phyloP scores from a whole-genome alignment of 2,329 filamentous ascomycete genomes.

The Nannizziopsis arthrosporioides region DNA sequence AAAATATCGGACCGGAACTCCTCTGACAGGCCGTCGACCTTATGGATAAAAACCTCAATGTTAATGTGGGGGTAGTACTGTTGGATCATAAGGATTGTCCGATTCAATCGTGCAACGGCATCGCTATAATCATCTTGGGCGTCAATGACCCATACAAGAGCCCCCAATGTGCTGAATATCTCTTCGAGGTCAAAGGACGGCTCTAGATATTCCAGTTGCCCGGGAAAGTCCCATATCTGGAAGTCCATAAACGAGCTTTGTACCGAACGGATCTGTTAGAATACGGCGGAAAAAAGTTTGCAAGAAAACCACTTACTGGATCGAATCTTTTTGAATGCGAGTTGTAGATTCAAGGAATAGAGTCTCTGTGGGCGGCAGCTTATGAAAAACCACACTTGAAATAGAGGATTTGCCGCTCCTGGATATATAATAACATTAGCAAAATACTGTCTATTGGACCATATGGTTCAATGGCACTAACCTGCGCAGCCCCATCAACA shows the following conservation, averaged over 20 bases:
- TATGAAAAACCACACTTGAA: slow-evolving; percentile 97
- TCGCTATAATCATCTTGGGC: slow-evolving; percentile 97
- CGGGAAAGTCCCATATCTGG: slow-evolving; percentile 94
- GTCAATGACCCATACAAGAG: slow-evolving; percentile 96
- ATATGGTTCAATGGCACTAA: slow-evolving; percentile 34
- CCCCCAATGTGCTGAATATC: slow-evolving; percentile 88
- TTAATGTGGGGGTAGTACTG: slow-evolving; percentile 86
- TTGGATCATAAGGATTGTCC: slow-evolving; percentile 79
- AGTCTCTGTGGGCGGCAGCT: slow-evolving; percentile 89
- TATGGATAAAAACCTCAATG: slow-evolving; percentile 97
- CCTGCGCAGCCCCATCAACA: slow-evolving; percentile 94
- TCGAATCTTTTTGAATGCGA: slow-evolving; percentile 83
- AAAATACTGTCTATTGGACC: background rate
- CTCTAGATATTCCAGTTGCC: slow-evolving; percentile 86
- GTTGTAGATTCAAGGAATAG: slow-evolving; percentile 92
- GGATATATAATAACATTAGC: slow-evolving; percentile 13
- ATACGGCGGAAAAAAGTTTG: no score
- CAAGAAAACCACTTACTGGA: slow-evolving; percentile 72
- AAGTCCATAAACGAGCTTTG: slow-evolving; percentile 97
- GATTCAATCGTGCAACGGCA: slow-evolving; percentile 73
- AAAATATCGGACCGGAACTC: slow-evolving; percentile 95
- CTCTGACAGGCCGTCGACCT: slow-evolving; percentile 92
- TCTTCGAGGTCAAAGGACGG: slow-evolving; percentile 81
- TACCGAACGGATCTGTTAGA: background rate
- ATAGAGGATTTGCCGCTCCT: slow-evolving; percentile 98